Evolutionary conservation across 164 flowering plant species (phyloP), one percentile per base, ranked within the genome.

Genomic region (Aristolochia californica): DNA sequence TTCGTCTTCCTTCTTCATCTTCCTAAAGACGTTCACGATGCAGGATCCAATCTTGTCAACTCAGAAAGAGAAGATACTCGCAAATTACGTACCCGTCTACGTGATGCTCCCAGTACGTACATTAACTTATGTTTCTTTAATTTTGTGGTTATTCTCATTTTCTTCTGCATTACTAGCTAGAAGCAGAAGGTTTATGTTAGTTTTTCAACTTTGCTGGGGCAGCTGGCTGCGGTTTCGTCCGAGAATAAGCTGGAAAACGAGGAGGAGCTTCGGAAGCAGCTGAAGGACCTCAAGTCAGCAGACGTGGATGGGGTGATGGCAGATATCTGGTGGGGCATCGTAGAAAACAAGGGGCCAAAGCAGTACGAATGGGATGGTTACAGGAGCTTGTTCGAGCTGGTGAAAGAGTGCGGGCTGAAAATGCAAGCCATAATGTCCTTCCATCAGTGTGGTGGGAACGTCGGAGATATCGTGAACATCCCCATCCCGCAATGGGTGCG

Each of bases 241-340:
- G 82, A 85, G 2, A 85, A 84, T 71, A 72, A 58, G 20, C 44
- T 91, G 0, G 68, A 62, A 45, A 67, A 79, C 60, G 56, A 55
- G 62, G 77, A 72, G 0, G 66, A 49, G 48, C 64, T 82, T 0
- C 78, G 71, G 71, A 70, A 68, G 53, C 87, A 85, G 71, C 84
- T 90, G 43, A 72, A 67, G 75, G 62, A 78, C 65, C 77, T 87
- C 17, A 75, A 55, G 53, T 72, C 59, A 9, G 90, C 78, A 5
- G 90, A 75, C 5, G 80, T 86, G 17, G 96, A 91, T 70, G 98
- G 96, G 27, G 80, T 86, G 4, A 88, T 91, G 96, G 74, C 78
- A n/a, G 98, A 91, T 67, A 85, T 88, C 8, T 86, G 95, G 98
- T 88, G 95, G 96, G 95, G 96, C 18, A 76, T 84, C 13, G 64